Conservation (phyloP, 2,329 filamentous ascomycete genomes). For the Colletotrichum destructivum region DNA sequence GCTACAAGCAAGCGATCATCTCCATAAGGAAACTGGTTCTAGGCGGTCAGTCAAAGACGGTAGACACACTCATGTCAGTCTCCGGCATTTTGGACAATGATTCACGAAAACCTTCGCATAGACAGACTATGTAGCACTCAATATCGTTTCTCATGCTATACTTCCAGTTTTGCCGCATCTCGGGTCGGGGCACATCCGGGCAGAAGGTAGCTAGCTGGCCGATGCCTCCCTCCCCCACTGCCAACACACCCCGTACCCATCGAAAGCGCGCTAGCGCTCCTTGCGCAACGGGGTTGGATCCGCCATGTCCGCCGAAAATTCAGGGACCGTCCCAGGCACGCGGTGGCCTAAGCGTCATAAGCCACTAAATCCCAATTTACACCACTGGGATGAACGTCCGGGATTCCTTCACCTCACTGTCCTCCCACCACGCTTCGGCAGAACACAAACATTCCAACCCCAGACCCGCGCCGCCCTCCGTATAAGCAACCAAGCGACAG, state of each 20-base stretch:
- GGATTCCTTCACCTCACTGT: conserved; percentile 32
- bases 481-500: conserved; percentile 13
- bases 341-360: conserved; percentile 31
- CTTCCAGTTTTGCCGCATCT: conserved; percentile 19
- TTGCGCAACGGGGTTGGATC: conserved; percentile 18
- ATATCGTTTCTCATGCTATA: conserved; percentile 18
- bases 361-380: conserved; percentile 35
- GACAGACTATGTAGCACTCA: not conserved
- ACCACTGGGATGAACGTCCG: conserved; percentile 23
- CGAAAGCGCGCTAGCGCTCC: conserved; percentile 32
- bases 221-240: conserved; percentile 23
- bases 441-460: conserved; percentile 24
- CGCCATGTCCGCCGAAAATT: conserved; percentile 34
- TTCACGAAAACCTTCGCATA: not conserved
- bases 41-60: not conserved
- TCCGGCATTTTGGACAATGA: not conserved
- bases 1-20: conserved; percentile 14
- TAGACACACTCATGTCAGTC: not conserved
- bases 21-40: conserved; percentile 15
- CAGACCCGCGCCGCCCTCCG: conserved; percentile 17
- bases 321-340: conserved; percentile 37
- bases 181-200: conserved; percentile 15
- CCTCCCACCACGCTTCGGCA: conserved; percentile 23
- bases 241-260: conserved; percentile 32
- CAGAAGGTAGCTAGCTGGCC: conserved; percentile 7